Base-by-base conservation (phyloP, 2,329 filamentous ascomycete genomes). In the Claviceps fusiformis region DNA sequence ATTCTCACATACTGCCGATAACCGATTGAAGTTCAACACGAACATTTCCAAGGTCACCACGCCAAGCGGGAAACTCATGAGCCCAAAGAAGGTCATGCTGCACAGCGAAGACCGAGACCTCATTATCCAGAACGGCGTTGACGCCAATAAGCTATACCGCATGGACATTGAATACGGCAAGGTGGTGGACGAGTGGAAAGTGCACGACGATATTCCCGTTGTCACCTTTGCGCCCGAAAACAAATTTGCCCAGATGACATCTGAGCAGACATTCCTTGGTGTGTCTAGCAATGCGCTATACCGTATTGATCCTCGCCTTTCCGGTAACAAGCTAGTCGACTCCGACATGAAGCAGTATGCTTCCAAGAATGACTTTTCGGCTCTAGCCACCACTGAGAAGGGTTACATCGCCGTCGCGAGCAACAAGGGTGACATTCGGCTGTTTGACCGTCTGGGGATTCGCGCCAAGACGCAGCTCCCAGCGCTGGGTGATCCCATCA, bases 141-240 rank as follows among this genome's bases (percentile, higher is more conserved):
- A 97, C 60, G 89, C 92, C 1, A 92, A 95, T 73, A 90, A 89
- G 53, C 79, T 98, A 1, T 98, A 91, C 69, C 88, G 89, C 49
- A 97, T 98, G 93, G 93, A 98, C 71, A 78, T 98, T 48, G 92
- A 98, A 69, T 95, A 95, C 62, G 93, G 93, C 61, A 97, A 96
- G 73, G 88, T 98, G 41, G 90, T 97, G 2, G 93, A 98, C 65
- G 93, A 98, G 70, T 98, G 93, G 93, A 95, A 95, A 63, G 81
- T 98, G 15, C 92, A 98, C 66, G 92, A 98, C 59, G 89, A 97
- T 67, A 96, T 98, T 55, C 86, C 89, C 0, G 88, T 97, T 58
- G 83, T 88, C 54, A 93, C 85, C 10, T 97, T 97, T 70, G 89
- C 89, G 0, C 93, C 93, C 0, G 91, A 96, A 70, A 95, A 86